A percentile compares a stretch with the other conserved stretches of the same genome.
Conservation (phyloP, 1,284 basidiomycete genomes). For the Rhodotorula sp. region DNA sequence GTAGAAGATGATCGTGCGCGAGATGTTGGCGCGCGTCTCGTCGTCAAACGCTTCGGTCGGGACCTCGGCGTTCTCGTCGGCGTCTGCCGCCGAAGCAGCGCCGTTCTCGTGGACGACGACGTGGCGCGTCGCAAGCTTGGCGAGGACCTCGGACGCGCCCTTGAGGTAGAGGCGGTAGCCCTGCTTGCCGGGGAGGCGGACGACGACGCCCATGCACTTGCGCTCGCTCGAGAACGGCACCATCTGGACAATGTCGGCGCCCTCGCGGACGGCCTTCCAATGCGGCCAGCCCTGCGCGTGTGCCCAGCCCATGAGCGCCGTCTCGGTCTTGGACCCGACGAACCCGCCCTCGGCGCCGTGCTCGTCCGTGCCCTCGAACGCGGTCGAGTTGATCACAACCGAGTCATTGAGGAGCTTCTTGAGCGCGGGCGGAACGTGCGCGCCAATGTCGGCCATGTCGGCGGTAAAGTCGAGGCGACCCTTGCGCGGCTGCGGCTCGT, state of each 20-base stretch:
- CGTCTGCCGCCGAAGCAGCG: conserved; percentile 33
- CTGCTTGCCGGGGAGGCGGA: conserved; percentile 60
- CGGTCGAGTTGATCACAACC: conserved; percentile 91
- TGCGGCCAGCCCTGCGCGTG: conserved; percentile 79
- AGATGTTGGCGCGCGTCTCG: conserved; percentile 73
- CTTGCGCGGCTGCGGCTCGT: conserved; percentile 10
- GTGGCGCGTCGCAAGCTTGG: conserved; percentile 70
- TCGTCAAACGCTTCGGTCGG: conserved; percentile 66
- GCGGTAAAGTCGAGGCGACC: conserved; percentile 73
- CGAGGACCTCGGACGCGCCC: conserved; percentile 90
- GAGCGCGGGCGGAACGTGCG: conserved; percentile 65
- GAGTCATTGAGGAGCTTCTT: conserved; percentile 76
- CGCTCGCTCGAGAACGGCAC: conserved; percentile 93
- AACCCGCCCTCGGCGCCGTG: conserved; percentile 69
- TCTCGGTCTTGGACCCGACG: conserved; percentile 95
- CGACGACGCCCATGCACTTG: conserved; percentile 94
- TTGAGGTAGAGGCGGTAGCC: conserved; percentile 77
- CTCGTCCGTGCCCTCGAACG: conserved; percentile 80
- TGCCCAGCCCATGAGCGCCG: conserved; percentile 86
- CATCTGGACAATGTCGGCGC: conserved; percentile 76
- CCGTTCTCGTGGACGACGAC: conserved; percentile 62
- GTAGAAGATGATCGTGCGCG: conserved; percentile 91
- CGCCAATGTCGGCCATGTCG: conserved; percentile 71
- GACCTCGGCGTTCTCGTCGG: conserved; percentile 50
- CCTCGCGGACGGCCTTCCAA: conserved; percentile 70